Percentiles rank a stretch among this genome's conserved stretches.
Conservation (phyloP, 2,329 filamentous ascomycete species). For the Tolypocladium tundrense region DNA sequence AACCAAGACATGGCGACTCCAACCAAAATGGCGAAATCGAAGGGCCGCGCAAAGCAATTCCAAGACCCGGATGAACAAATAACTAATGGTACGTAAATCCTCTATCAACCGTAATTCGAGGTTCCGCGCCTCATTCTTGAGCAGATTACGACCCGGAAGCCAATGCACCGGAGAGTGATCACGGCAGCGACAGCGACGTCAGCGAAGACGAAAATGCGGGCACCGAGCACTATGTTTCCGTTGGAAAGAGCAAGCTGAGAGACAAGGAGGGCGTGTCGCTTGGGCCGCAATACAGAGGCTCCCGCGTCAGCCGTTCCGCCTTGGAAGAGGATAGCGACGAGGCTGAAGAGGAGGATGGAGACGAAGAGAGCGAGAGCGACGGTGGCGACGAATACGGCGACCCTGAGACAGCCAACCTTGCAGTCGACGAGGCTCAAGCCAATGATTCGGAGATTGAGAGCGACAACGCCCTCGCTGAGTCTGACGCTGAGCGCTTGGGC, state of each 20-base stretch:
- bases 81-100: conserved; percentile 42
- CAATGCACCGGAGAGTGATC: conserved; percentile 45
- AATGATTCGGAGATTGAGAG: conserved; percentile 54
- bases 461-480: conserved; percentile 66
- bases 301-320: conserved; percentile 60
- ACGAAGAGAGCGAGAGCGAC: conserved; percentile 28
- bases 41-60: conserved; percentile 48
- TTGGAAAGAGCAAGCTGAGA: conserved; percentile 77
- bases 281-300: conserved; percentile 72
- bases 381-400: conserved; percentile 45
- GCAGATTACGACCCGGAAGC: conserved; percentile 76
- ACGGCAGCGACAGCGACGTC: conserved; percentile 37
- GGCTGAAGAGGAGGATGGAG: conserved; percentile 36
- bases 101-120: not conserved
- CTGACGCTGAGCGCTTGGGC: conserved; percentile 74
- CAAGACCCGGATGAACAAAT: conserved; percentile 52
- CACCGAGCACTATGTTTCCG: conserved; percentile 77
- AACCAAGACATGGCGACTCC: conserved; percentile 9
- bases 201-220: conserved; percentile 47
- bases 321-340: conserved; percentile 48
- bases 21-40: conserved; percentile 38
- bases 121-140: not conserved
- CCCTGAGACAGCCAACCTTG: conserved; percentile 44
- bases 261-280: conserved; percentile 59
- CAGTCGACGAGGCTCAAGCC: conserved; percentile 36